phyloP scores from a whole-genome alignment of 306 rosid genomes.

The Inga laurina region DNA sequence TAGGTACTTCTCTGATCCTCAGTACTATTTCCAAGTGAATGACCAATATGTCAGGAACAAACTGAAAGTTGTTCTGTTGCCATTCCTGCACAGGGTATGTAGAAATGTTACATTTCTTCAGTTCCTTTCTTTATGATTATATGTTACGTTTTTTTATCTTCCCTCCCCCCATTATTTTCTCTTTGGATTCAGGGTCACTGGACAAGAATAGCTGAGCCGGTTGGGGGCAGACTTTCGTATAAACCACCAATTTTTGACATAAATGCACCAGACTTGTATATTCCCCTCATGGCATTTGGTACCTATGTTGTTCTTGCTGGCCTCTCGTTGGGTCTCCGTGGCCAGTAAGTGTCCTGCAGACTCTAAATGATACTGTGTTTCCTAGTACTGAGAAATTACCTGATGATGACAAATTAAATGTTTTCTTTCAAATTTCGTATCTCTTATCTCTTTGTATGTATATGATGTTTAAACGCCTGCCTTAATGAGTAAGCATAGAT shows the following conservation, averaged over 20 bases:
- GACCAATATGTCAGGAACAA: constrained; percentile 77
- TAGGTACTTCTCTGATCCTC: constrained; percentile 73
- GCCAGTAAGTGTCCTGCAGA: constrained; percentile 61
- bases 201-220: constrained; percentile 97
- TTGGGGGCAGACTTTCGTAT: constrained; percentile 93
- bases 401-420: background rate
- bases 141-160: constrained; percentile 20
- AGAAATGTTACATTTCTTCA: constrained; percentile 22
- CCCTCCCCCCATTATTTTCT: constrained; percentile 19
- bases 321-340: constrained; percentile 87
- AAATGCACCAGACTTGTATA: constrained; percentile 94
- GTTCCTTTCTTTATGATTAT: background rate
- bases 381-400: background rate
- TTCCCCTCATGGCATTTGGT: constrained; percentile 97
- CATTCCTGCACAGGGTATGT: constrained; percentile 77
- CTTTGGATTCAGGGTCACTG: constrained; percentile 83
- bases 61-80: constrained; percentile 71
- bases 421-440: background rate
- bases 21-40: constrained; percentile 78
- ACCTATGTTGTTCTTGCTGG: constrained; percentile 95
- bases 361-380: background rate
- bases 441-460: background rate
- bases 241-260: constrained; percentile 95
- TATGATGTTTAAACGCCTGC: background rate
- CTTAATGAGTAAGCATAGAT: background rate